phyloP scores from a whole-genome alignment of 2,329 filamentous ascomycete species.

The Dothiorella sarmentorum region DNA sequence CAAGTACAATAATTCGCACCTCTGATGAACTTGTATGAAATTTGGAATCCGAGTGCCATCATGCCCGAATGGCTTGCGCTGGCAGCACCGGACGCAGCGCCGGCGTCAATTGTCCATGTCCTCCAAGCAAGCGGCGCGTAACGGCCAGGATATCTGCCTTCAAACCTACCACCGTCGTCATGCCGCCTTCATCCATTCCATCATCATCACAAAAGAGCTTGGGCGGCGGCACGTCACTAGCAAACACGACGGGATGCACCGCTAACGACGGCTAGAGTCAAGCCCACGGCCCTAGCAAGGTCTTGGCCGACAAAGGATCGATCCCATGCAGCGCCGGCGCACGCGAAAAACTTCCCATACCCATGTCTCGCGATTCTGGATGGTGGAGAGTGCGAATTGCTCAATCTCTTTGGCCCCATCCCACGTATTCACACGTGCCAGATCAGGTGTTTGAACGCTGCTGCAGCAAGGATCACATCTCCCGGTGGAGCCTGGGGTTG shows the following conservation, averaged over 20 bases:
- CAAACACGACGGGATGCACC: background rate
- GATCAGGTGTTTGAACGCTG: background rate
- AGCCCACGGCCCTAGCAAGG: background rate
- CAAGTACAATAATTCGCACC: no score
- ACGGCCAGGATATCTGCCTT: background rate
- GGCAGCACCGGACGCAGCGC: background rate
- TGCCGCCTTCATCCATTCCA: background rate
- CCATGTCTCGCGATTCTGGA: background rate
- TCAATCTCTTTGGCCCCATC: background rate
- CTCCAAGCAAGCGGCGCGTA: background rate
- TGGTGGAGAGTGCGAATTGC: background rate
- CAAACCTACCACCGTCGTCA: background rate
- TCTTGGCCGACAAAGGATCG: background rate
- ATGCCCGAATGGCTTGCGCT: background rate
- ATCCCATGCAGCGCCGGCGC: background rate
- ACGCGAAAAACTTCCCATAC: background rate
- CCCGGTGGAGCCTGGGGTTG: background rate
- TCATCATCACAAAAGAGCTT: no score
- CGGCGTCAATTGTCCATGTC: background rate
- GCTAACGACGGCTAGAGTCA: background rate
- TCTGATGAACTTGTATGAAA: background rate
- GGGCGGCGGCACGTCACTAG: no score
- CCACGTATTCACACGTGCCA: constrained; percentile 2
- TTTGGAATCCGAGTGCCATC: background rate
- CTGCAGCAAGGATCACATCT: constrained; percentile 3